These are phyloP conservation scores for Astrocystis sublimbata DNA, from an alignment of 495 filamentous ascomycete species.

Conservation along the genomic window DNA sequence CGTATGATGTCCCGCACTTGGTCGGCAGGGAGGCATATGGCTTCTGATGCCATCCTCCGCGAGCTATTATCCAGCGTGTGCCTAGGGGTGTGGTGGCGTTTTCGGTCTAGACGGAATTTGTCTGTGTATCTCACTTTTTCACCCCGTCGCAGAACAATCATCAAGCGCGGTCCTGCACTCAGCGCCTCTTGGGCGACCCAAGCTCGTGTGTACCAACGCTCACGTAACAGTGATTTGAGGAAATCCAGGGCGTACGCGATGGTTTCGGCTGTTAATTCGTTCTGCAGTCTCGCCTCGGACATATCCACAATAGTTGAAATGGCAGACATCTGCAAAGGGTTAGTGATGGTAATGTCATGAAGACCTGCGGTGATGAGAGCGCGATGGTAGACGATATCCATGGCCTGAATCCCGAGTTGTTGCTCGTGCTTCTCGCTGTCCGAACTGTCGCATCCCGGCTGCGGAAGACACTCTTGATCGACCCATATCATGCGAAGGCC, in stretches of 20 bases:
- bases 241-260: neutral
- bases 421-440: slow-evolving; percentile 1
- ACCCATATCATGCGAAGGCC: slow-evolving; percentile 12
- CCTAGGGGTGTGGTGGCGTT: neutral
- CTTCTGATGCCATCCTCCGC: neutral
- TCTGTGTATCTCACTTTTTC: neutral
- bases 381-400: slow-evolving; percentile 12
- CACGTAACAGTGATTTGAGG: neutral
- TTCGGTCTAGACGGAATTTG: neutral
- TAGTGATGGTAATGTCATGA: neutral
- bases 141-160: neutral
- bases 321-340: neutral
- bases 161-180: neutral
- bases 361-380: slow-evolving; percentile 1
- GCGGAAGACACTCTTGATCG: slow-evolving; percentile 9
- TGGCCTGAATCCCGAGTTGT: slow-evolving; percentile 9
- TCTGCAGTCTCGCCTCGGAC: neutral
- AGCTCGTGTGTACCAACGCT: slow-evolving; percentile 11
- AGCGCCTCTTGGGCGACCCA: slow-evolving; percentile 8
- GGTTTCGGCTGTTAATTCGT: neutral
- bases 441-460: neutral
- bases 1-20: neutral
- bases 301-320: neutral
- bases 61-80: neutral
- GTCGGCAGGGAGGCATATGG: neutral